Percentiles rank a stretch among this genome's conserved stretches.
Evolutionary conservation across 352 stramenopile genomes (phyloP).

Genomic region (Pythium phragmitis): DNA sequence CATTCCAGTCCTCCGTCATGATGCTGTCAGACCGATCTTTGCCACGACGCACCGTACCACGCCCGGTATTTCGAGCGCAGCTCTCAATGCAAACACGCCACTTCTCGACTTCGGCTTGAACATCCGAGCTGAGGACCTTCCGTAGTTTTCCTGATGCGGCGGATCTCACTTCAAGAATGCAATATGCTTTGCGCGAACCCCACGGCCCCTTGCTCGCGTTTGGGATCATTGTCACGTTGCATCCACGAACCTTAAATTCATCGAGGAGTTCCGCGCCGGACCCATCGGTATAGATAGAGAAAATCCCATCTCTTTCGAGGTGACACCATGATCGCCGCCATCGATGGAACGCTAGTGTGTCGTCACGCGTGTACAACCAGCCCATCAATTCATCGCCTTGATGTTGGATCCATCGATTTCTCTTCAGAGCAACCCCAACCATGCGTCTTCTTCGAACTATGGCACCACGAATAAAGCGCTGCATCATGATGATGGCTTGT

Average conservation of each 20-base stretch:
- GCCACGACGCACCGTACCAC: conserved; percentile 10
- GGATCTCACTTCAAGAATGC: conserved; percentile 64
- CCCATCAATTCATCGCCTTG: conserved; percentile 68
- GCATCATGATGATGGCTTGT: conserved; percentile 75
- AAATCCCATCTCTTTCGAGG: conserved; percentile 61
- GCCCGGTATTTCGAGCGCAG: conserved; percentile 43
- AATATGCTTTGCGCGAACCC: conserved; percentile 32
- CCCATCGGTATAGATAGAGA: conserved; percentile 73
- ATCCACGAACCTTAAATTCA: conserved; percentile 58
- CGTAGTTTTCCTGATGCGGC: conserved; percentile 36
- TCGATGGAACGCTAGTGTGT: conserved; percentile 79
- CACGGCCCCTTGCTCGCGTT: conserved; percentile 53
- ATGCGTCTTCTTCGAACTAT: conserved; percentile 69
- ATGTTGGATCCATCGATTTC: conserved; percentile 58
- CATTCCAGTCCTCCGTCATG: conserved; percentile 25
- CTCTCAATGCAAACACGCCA: conserved; percentile 74
- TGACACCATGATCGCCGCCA: conserved; percentile 85
- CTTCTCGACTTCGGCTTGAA: conserved; percentile 55
- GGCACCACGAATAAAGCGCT: conserved; percentile 76
- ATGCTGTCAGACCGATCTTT: conserved; percentile 17
- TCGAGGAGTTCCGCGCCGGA: conserved; percentile 65
- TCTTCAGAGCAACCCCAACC: conserved; percentile 51
- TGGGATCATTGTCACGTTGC: conserved; percentile 65
- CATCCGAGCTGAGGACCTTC: conserved; percentile 69
- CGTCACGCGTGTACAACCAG: conserved; percentile 82